Percentiles rank a stretch among this genome's conserved stretches.
Evolutionary conservation across 2,329 filamentous ascomycete species (phyloP).

Genomic region (Colletotrichum cordylinicola): DNA sequence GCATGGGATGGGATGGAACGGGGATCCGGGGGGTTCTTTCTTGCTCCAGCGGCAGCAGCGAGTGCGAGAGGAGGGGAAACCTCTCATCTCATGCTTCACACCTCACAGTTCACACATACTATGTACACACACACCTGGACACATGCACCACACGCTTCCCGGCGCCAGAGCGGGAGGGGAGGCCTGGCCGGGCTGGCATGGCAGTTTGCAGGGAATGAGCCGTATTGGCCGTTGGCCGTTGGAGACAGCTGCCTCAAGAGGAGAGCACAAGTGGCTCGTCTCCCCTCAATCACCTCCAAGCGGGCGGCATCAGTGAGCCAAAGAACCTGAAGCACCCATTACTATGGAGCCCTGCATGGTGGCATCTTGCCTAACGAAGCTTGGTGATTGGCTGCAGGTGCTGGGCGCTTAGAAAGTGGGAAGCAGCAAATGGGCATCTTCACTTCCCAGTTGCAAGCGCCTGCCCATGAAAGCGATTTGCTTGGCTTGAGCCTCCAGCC

Average conservation of each 20-base stretch:
- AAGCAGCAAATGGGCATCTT: constrained; percentile 18
- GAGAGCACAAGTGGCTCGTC: neutral
- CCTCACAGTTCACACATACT: neutral
- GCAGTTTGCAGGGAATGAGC: constrained; percentile 1
- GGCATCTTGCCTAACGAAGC: constrained; percentile 19
- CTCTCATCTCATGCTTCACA: neutral
- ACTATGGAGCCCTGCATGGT: constrained; percentile 21
- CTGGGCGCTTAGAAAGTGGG: constrained; percentile 23
- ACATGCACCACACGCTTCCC: neutral
- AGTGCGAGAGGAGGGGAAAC: neutral
- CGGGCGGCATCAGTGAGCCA: constrained; percentile 10
- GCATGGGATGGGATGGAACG: constrained; percentile 9
- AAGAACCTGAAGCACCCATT: constrained; percentile 9
- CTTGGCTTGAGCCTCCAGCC: constrained; percentile 10
- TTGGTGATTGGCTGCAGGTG: constrained; percentile 21
- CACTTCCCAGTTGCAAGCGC: constrained; percentile 17
- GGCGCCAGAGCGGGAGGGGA: constrained; percentile 2
- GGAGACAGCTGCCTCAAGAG: neutral
- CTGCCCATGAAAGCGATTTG: constrained; percentile 14
- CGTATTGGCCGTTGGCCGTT: neutral
- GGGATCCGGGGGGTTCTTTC: constrained; percentile 6
- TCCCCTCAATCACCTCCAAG: neutral
- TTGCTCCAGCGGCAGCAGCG: constrained; percentile 3
- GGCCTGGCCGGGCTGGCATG: constrained; percentile 7
- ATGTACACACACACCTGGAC: neutral